These are phyloP conservation scores for Phytophthora citrophthora DNA, from an alignment of 352 stramenopile genomes.

Conservation along the genomic window DNA sequence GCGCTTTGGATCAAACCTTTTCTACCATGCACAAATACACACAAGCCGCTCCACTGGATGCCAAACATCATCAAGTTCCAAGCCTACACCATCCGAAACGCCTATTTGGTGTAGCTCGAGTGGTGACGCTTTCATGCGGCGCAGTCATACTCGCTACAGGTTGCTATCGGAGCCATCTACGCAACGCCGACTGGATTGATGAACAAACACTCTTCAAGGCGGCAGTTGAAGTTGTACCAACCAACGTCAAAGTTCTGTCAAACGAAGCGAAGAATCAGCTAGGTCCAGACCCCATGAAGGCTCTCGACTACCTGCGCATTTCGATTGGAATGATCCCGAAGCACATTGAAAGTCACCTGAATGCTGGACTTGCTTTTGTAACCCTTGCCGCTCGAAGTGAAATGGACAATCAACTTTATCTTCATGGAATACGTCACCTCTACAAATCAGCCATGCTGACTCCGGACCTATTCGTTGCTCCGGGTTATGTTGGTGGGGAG, in stretches of 20 bases:
- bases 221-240: conserved; percentile 57
- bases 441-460: conserved; percentile 47
- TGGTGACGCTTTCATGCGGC: conserved; percentile 17
- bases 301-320: conserved; percentile 46
- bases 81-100: neutral
- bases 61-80: too few species aligned
- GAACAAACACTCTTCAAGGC: conserved; percentile 67
- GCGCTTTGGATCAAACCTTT: conserved; percentile 40
- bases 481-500: conserved; percentile 47
- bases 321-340: conserved; percentile 45
- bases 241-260: conserved; percentile 80
- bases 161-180: conserved; percentile 47
- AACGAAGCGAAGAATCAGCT: conserved; percentile 77
- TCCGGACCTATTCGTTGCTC: conserved; percentile 23
- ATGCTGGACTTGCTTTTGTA: conserved; percentile 58
- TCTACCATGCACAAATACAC: conserved; percentile 28
- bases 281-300: conserved; percentile 40
- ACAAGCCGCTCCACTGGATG: too few species aligned
- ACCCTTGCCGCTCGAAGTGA: conserved; percentile 12
- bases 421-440: conserved; percentile 51
- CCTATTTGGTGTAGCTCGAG: conserved; percentile 9
- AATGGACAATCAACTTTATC: conserved; percentile 34
- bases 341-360: conserved; percentile 63
- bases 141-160: conserved; percentile 38
- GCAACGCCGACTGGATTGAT: conserved; percentile 72